Conservation (phyloP, 805 yeast species). For the Candida sithepensis region DNA sequence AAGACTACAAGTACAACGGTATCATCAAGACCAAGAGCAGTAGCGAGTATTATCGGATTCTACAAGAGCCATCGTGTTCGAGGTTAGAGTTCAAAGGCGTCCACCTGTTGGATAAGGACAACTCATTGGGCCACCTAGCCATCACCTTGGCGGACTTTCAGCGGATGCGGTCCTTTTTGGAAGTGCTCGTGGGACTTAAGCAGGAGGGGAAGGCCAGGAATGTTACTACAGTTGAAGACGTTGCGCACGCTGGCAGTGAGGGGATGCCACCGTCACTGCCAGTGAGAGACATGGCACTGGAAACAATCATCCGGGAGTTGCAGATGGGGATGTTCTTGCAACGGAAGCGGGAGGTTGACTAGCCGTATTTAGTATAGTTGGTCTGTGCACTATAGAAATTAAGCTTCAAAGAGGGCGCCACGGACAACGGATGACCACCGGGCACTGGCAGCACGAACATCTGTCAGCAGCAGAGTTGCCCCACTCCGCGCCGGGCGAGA, state of each 20-base stretch:
- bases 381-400: no score
- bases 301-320: conserved; percentile 36
- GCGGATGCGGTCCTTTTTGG: conserved; percentile 29
- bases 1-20: conserved; percentile 31
- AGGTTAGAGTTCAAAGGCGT: conserved; percentile 14
- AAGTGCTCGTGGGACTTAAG: conserved; percentile 22
- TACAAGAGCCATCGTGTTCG: conserved; percentile 12
- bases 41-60: not conserved
- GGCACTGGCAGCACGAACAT: no score
- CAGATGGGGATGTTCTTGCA: conserved; percentile 49
- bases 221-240: no score
- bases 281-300: conserved; percentile 25
- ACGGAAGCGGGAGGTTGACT: conserved; percentile 55
- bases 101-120: conserved; percentile 13
- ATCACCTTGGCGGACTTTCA: conserved; percentile 26
- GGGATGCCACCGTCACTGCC: no score
- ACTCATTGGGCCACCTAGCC: conserved; percentile 15
- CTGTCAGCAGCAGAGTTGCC: no score
- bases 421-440: no score
- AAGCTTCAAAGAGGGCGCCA: no score
- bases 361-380: no score
- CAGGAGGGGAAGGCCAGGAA: no score
- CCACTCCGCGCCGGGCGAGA: not conserved
- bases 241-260: not conserved
- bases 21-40: conserved; percentile 4